A percentile compares a stretch with the other conserved stretches of the same genome.
phyloP scores from a whole-genome alignment of 768 basidiomycete genomes.

The Amanita pallidorosea region DNA sequence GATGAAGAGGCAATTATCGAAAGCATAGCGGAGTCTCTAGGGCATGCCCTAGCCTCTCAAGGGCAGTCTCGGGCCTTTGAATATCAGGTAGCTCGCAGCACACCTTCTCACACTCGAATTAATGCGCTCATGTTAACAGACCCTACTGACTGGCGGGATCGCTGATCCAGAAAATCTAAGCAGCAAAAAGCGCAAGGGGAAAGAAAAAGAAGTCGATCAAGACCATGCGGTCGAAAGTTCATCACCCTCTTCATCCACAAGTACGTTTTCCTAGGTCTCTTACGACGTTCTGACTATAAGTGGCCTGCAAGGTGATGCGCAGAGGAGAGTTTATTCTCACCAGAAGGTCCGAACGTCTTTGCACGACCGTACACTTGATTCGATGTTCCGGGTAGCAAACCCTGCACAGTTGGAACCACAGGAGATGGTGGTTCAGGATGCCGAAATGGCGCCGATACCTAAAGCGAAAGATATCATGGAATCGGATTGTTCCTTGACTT shows the following conservation, averaged over 20 bases:
- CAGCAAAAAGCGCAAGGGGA: slow-evolving; percentile 29
- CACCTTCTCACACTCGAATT: background rate
- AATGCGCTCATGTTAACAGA: slow-evolving; percentile 26
- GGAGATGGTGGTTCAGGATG: background rate
- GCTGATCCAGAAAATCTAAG: slow-evolving; percentile 17
- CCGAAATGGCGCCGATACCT: slow-evolving; percentile 14
- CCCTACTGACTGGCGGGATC: slow-evolving; percentile 45
- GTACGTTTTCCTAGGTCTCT: background rate
- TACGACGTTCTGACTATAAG: background rate
- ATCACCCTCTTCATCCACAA: slow-evolving; percentile 10
- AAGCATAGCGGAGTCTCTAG: slow-evolving; percentile 62
- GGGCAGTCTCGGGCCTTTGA: slow-evolving; percentile 62
- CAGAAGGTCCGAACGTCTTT: slow-evolving; percentile 89
- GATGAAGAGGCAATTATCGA: slow-evolving; percentile 84
- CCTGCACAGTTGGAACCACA: slow-evolving; percentile 25
- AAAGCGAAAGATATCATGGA: slow-evolving; percentile 52
- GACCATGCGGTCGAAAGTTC: slow-evolving; percentile 16
- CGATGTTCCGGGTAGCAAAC: slow-evolving; percentile 75
- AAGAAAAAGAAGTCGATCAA: slow-evolving; percentile 18
- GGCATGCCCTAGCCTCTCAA: slow-evolving; percentile 49
- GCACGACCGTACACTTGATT: slow-evolving; percentile 84
- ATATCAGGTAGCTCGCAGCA: slow-evolving; percentile 41
- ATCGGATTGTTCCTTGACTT: slow-evolving; percentile 68
- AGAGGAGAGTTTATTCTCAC: slow-evolving; percentile 58
- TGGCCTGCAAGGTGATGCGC: slow-evolving; percentile 12